Percentiles rank a stretch among this genome's conserved stretches.
phyloP scores from a whole-genome alignment of 106 monocot genomes.

The Phalaenopsis equestris region DNA sequence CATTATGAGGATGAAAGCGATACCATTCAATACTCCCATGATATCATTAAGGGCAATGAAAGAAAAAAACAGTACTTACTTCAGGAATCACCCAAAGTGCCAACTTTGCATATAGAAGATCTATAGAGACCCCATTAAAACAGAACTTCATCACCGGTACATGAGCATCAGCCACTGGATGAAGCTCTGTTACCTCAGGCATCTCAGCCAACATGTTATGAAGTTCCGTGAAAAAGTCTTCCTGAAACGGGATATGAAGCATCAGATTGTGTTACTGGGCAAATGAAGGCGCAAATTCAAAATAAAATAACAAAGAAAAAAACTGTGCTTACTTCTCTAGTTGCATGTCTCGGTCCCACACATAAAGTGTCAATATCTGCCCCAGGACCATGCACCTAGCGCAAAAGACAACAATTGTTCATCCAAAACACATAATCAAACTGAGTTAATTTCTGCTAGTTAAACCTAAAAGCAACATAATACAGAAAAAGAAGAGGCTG shows the following conservation, averaged over 20 bases:
- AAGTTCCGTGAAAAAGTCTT: conserved; percentile 84
- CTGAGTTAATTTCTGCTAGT: neutral
- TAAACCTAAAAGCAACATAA: neutral
- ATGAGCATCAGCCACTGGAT: conserved; percentile 97
- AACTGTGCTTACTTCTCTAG: conserved; percentile 55
- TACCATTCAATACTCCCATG: neutral
- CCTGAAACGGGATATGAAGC: conserved; percentile 30
- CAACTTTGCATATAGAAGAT: conserved; percentile 91
- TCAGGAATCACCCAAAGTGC: conserved; percentile 85
- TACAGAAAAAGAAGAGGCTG: neutral
- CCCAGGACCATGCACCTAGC: conserved; percentile 95
- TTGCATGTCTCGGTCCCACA: conserved; percentile 94
- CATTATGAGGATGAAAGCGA: neutral
- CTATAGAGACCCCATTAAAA: conserved; percentile 85
- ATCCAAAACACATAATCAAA: neutral
- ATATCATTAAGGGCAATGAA: neutral
- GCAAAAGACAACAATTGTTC: conserved; percentile 2
- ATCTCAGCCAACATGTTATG: conserved; percentile 77
- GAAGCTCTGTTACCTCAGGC: conserved; percentile 86
- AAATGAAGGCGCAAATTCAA: neutral
- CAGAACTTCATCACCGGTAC: conserved; percentile 92
- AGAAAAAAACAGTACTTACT: conserved; percentile 39
- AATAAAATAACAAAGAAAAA: neutral
- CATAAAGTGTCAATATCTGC: conserved; percentile 96
- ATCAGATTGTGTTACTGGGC: conserved; percentile 5